phyloP scores from a whole-genome alignment of 1,139 yeast species.

The Hansenula sp. region DNA sequence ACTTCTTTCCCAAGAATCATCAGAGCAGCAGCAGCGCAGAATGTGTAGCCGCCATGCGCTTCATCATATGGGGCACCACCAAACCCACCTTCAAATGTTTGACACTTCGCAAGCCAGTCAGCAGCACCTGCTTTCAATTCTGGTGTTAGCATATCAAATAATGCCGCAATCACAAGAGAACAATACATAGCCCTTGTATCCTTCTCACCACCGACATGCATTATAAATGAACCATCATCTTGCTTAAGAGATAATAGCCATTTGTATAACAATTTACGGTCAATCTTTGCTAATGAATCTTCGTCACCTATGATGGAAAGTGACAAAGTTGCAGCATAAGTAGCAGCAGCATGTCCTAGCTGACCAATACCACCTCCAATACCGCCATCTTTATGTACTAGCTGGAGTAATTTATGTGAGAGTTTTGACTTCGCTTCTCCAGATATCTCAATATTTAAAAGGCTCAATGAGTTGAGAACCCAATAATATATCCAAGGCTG shows the following conservation, averaged over 20 bases:
- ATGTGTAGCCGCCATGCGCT: conserved; percentile 97
- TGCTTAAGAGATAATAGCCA: conserved; percentile 70
- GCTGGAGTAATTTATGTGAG: conserved; percentile 27
- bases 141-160: conserved; percentile 60
- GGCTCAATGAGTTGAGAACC: conserved; percentile 56
- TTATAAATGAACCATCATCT: conserved; percentile 67
- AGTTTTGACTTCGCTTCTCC: conserved; percentile 21
- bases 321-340: conserved; percentile 74
- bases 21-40: conserved; percentile 80
- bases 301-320: conserved; percentile 51
- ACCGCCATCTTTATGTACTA: conserved; percentile 52
- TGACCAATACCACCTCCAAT: conserved; percentile 86
- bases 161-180: conserved; percentile 69
- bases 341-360: conserved; percentile 78
- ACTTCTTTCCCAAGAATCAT: conserved; percentile 29
- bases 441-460: conserved; percentile 32
- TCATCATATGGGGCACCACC: conserved; percentile 78
- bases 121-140: conserved; percentile 52
- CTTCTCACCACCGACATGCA: conserved; percentile 77
- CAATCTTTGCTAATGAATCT: conserved; percentile 38
- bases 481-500: conserved; percentile 91
- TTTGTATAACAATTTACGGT: conserved; percentile 43
- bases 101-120: conserved; percentile 69
- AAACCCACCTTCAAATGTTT: conserved; percentile 94
- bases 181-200: conserved; percentile 90